A percentile compares a stretch with the other conserved stretches of the same genome.
Evolutionary conservation across 805 yeast genomes (phyloP).

Genomic region (Candida manassasensis): DNA sequence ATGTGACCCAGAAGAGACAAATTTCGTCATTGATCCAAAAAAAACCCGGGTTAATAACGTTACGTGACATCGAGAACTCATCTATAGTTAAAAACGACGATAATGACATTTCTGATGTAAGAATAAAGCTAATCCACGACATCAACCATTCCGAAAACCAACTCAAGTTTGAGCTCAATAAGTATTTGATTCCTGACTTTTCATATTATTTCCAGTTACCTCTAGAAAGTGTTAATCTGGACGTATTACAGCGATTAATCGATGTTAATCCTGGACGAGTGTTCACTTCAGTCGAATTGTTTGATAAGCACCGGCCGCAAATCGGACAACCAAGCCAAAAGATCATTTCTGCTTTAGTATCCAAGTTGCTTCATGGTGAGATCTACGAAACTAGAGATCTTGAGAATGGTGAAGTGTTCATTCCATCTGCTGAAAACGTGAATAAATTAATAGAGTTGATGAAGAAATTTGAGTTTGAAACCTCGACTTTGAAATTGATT

Average conservation of each 20-base stretch:
- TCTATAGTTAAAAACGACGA: background rate
- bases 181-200: conserved; percentile 20
- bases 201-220: conserved; percentile 25
- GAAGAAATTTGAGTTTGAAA: conserved; percentile 1
- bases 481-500: background rate
- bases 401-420: conserved; percentile 1
- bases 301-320: conserved; percentile 19
- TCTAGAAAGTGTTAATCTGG: conserved; percentile 12
- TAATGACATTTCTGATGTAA: background rate
- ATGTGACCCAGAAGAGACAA: background rate
- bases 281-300: conserved; percentile 44
- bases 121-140: conserved; percentile 6
- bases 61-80: background rate
- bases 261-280: conserved; percentile 51
- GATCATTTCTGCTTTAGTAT: conserved; percentile 6
- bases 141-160: conserved; percentile 9
- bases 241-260: conserved; percentile 23
- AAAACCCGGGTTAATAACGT: conserved; percentile 2
- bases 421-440: conserved; percentile 2
- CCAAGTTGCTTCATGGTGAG: conserved; percentile 6
- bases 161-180: conserved; percentile 13
- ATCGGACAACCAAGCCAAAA: conserved; percentile 1
- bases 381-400: conserved; percentile 12
- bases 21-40: background rate
- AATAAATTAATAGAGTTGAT: conserved; percentile 3